Conservation (phyloP, 1,139 yeast species). For the Magnusiomyces clavatus region DNA sequence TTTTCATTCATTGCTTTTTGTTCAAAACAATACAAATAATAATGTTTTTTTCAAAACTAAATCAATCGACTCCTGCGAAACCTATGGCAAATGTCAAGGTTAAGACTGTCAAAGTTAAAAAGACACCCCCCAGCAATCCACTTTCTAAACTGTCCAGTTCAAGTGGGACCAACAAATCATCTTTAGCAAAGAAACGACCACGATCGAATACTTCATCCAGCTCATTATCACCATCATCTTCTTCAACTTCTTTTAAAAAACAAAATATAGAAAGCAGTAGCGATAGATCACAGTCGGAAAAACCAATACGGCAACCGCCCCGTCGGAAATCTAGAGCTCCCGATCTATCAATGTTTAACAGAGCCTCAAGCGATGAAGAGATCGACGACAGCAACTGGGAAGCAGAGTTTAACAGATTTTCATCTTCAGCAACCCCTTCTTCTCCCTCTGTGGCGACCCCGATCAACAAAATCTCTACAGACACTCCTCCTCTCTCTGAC, state of each 20-base stretch:
- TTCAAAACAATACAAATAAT: background rate
- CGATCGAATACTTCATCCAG: background rate
- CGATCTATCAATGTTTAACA: slow-evolving; percentile 8
- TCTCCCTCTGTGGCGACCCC: slow-evolving; percentile 3
- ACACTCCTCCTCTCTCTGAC: too few species aligned
- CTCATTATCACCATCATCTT: background rate
- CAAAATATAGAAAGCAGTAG: background rate
- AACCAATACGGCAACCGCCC: background rate
- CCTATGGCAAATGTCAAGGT: slow-evolving; percentile 13
- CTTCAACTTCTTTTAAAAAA: background rate
- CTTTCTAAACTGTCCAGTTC: too few species aligned
- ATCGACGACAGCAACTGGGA: slow-evolving; percentile 11
- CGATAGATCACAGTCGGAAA: background rate
- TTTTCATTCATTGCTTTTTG: background rate
- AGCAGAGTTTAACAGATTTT: slow-evolving; percentile 5
- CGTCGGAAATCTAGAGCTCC: slow-evolving; percentile 7
- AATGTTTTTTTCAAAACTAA: slow-evolving; percentile 20
- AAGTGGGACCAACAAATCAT: too few species aligned
- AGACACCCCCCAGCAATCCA: background rate
- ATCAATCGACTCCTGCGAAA: slow-evolving; percentile 14
- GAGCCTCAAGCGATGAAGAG: slow-evolving; percentile 8
- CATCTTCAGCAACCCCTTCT: background rate
- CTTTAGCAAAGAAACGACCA: too few species aligned
- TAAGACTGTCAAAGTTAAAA: slow-evolving; percentile 12
- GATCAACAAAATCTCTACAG: background rate